Evolutionary conservation across 1,284 basidiomycete species (phyloP), one percentile per base, ranked within the genome.

Genomic region (Xerocomus cyaneibrunnescens): DNA sequence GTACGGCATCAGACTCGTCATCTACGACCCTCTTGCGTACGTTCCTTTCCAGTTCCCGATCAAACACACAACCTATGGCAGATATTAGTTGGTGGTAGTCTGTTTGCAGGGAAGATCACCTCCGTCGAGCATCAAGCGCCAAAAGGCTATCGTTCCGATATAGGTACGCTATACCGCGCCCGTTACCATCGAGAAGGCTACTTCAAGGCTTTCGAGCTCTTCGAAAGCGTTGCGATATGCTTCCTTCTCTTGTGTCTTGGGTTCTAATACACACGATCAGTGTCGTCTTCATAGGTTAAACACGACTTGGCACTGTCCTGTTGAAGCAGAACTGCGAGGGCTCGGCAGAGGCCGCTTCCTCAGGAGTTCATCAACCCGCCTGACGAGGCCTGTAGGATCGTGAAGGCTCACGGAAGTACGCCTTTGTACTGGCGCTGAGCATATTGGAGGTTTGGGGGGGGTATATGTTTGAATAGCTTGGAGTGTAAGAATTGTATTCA

Each of bases 361-460:
- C 65, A 78, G 39, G 76, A 78, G 19, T 74, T 84, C 16, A 62
- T 80, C 21, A 62, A 75, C 45, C 74, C 74, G 39, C 66, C 83
- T n/a, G 77, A 83, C 52, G 72, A 79, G 56, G 79, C 80, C 7
- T 75, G 74, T 62, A 62, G 58, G 46, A 68, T 76, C 17, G 76
- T 79, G 3, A 74, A 73, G 17, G 69, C 70, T 5, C 64, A 71
- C 32, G 70, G 52, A 14, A 64, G 54, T 40, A 69, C 71, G 28
- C 78, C 80, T 1, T 60, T 65, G 22, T 83, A 82, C 64, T 82
- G 78, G 78, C 75, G 77, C 35, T 79, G 56, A 70, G 22, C n/a
- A 72, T 10, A 23, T 39, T 8, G 1, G 14, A 17, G 35, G 19
- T 28, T 5, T 32, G 31, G 25, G 1, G 5, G 9, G 37, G 16